Evolutionary conservation across 805 yeast species (phyloP).

Genomic region (Yamadazyma tumulicola): DNA sequence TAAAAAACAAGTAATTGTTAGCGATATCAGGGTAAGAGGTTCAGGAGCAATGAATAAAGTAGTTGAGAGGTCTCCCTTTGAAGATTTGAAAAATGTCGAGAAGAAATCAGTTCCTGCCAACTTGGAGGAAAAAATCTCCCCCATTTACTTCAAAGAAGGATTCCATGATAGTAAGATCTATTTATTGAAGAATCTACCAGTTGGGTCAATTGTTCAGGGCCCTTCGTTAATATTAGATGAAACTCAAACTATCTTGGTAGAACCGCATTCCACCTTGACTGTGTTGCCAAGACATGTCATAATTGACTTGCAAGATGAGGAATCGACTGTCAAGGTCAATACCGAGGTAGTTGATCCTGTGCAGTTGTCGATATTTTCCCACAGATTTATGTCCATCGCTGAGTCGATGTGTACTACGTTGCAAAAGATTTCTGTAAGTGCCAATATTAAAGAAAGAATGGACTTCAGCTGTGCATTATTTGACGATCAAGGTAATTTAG

Average conservation of each 20-base stretch:
- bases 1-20: slow-evolving; percentile 57
- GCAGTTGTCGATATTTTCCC: slow-evolving; percentile 71
- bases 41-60: slow-evolving; percentile 51
- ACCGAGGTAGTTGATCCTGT: slow-evolving; percentile 56
- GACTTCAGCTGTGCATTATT: slow-evolving; percentile 86
- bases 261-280: slow-evolving; percentile 57
- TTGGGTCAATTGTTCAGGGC: slow-evolving; percentile 57
- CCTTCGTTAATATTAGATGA: slow-evolving; percentile 79
- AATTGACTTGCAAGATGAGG: slow-evolving; percentile 26
- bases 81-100: slow-evolving; percentile 28
- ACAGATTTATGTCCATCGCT: slow-evolving; percentile 86
- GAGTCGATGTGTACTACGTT: slow-evolving; percentile 84
- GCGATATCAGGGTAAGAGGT: slow-evolving; percentile 72
- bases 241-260: slow-evolving; percentile 75
- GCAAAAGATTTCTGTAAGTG: slow-evolving; percentile 75
- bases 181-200: slow-evolving; percentile 47
- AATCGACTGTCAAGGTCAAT: slow-evolving; percentile 9
- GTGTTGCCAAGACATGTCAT: slow-evolving; percentile 62
- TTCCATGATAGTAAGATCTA: slow-evolving; percentile 47
- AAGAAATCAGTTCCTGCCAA: slow-evolving; percentile 3
- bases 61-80: slow-evolving; percentile 48
- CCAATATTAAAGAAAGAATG: slow-evolving; percentile 78
- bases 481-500: slow-evolving; percentile 70
- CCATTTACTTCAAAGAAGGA: slow-evolving; percentile 55
- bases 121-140: slow-evolving; percentile 4